Percentiles rank a stretch among this genome's conserved stretches.
Evolutionary conservation across 495 filamentous ascomycete genomes (phyloP).

Genomic region (Hyaloscypha bicolor): DNA sequence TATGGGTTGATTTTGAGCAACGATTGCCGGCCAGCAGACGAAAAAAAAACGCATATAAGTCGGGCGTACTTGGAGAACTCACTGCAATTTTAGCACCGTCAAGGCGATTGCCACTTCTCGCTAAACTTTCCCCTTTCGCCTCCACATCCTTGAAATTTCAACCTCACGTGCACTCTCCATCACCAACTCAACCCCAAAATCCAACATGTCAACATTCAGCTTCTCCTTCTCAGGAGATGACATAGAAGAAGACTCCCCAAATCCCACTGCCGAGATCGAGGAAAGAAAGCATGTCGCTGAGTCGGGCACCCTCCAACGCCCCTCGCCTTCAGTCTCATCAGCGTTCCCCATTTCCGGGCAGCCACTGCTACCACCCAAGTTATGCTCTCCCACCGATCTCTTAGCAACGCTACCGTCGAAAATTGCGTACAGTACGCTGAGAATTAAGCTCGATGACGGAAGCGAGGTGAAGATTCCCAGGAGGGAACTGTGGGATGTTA

Average conservation of each 20-base stretch:
- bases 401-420: constrained; percentile 73
- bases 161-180: constrained; percentile 5
- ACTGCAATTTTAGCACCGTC: too few species aligned
- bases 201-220: constrained; percentile 54
- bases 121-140: neutral
- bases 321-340: constrained; percentile 36
- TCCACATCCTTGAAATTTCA: neutral
- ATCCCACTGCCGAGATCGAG: constrained; percentile 31
- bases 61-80: too few species aligned
- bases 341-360: constrained; percentile 53
- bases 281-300: constrained; percentile 22
- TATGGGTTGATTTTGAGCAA: too few species aligned
- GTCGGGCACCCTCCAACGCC: constrained; percentile 22
- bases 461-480: constrained; percentile 65
- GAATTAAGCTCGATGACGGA: constrained; percentile 53
- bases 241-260: constrained; percentile 65
- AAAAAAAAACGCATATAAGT: too few species aligned
- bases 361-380: constrained; percentile 48
- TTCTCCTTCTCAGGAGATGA: constrained; percentile 87
- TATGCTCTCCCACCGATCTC: constrained; percentile 51
- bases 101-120: neutral
- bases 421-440: constrained; percentile 70
- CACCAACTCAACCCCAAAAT: neutral
- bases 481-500: constrained; percentile 90
- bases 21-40: too few species aligned